Conservation (phyloP, 345 rosid species). For the Clausena lansium region DNA sequence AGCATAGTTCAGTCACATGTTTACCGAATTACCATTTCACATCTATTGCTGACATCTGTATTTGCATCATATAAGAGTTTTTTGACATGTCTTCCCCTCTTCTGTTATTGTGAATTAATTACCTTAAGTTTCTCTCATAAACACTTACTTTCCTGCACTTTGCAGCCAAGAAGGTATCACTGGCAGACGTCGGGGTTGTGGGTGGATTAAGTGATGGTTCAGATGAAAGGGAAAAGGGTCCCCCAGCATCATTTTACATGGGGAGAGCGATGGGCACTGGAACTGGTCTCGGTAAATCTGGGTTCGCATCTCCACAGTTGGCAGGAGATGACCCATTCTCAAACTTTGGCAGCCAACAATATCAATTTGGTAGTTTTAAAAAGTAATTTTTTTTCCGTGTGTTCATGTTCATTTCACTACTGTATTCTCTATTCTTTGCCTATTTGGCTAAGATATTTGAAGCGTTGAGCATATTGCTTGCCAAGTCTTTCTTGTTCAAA, state of each 20-base stretch:
- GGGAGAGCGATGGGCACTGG: conserved; percentile 93
- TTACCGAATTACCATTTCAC: background rate
- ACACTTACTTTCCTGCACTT: conserved; percentile 11
- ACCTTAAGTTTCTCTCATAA: background rate
- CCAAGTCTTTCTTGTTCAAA: conserved; percentile 7
- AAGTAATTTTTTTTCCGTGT: conserved; percentile 31
- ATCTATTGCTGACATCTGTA: background rate
- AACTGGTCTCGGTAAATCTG: conserved; percentile 70
- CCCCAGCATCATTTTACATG: conserved; percentile 60
- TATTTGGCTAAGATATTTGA: background rate
- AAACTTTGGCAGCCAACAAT: conserved; percentile 54
- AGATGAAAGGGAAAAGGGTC: conserved; percentile 66
- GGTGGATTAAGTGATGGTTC: conserved; percentile 57
- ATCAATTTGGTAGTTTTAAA: conserved; percentile 60
- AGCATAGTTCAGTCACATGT: background rate
- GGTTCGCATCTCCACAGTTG: conserved; percentile 40
- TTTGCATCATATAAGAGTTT: background rate
- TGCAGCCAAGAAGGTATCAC: conserved; percentile 95
- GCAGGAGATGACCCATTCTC: conserved; percentile 68
- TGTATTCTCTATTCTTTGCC: conserved; percentile 15
- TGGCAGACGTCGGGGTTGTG: conserved; percentile 79
- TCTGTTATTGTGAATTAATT: background rate
- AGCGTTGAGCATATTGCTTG: conserved; percentile 4
- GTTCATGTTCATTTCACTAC: background rate
- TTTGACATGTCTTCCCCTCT: background rate